These are phyloP conservation scores for Hyphopichia homilentoma DNA, from an alignment of 805 yeast species.

Conservation along the genomic window DNA sequence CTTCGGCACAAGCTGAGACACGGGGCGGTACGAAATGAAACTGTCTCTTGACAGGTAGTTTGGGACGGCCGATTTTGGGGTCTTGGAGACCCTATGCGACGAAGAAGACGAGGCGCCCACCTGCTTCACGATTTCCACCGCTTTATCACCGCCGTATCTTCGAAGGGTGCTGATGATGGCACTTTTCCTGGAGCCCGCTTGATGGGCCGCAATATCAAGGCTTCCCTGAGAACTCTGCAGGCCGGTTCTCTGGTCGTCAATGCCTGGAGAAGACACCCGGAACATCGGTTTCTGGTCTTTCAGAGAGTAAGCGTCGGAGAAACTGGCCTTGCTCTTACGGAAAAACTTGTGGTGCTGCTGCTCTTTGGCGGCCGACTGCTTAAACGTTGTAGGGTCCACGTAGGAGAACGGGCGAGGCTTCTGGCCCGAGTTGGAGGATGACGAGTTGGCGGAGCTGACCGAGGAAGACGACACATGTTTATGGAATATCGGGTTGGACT, in stretches of 20 bases:
- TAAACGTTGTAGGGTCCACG: slow-evolving; percentile 25
- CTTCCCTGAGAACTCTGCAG: no score
- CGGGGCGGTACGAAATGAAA: neutral
- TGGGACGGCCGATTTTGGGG: neutral
- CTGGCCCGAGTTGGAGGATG: slow-evolving; percentile 5
- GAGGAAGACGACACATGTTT: slow-evolving; percentile 20
- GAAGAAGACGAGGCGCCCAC: slow-evolving; percentile 13
- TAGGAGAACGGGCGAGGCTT: slow-evolving; percentile 39
- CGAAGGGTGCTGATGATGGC: slow-evolving; percentile 39
- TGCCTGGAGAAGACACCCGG: neutral
- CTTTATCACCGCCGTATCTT: slow-evolving; percentile 38
- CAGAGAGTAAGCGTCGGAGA: slow-evolving; percentile 48
- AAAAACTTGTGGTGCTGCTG: slow-evolving; percentile 43
- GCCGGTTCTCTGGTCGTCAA: neutral
- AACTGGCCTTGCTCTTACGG: slow-evolving; percentile 57
- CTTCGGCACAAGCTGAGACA: neutral
- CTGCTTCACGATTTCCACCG: slow-evolving; percentile 34
- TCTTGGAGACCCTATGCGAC: slow-evolving; percentile 1
- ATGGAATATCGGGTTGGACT: slow-evolving; percentile 27
- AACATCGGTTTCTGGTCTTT: slow-evolving; percentile 1
- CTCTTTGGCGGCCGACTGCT: no score
- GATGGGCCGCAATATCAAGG: no score
- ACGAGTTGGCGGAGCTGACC: slow-evolving; percentile 10
- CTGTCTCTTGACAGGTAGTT: neutral
- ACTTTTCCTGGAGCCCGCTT: slow-evolving; percentile 16